Evolutionary conservation across 306 rosid species (phyloP).

Genomic region (Vachellia collinsii): DNA sequence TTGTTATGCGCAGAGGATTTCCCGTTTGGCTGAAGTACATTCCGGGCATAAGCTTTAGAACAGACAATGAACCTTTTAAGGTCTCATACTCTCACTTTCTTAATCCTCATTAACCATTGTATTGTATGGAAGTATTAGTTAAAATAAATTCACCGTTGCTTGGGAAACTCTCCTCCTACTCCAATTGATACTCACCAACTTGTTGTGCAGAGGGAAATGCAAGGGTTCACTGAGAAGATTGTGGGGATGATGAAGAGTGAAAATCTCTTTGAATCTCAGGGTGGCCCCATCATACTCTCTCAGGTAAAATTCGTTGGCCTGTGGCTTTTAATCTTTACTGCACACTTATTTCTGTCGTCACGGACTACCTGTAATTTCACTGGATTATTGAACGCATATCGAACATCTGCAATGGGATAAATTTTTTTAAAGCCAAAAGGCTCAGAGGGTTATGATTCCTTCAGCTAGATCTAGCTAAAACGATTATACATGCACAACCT

Average conservation of each 20-base stretch:
- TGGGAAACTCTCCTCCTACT: constrained; percentile 17
- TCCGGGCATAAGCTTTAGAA: constrained; percentile 97
- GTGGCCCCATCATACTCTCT: constrained; percentile 98
- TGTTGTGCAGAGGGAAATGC: constrained; percentile 86
- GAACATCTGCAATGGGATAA: background rate
- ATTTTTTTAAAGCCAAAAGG: background rate
- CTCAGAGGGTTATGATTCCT: constrained; percentile 18
- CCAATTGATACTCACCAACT: constrained; percentile 32
- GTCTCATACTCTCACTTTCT: constrained; percentile 42
- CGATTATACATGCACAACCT: constrained; percentile 13
- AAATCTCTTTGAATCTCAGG: constrained; percentile 85
- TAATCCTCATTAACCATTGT: constrained; percentile 16
- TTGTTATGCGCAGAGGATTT: constrained; percentile 74
- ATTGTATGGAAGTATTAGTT: background rate
- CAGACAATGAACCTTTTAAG: constrained; percentile 99
- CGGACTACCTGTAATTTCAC: constrained; percentile 19
- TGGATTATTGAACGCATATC: background rate
- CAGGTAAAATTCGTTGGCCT: constrained; percentile 59
- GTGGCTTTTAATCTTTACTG: constrained; percentile 11
- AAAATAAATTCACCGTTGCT: background rate
- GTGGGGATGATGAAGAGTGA: constrained; percentile 97
- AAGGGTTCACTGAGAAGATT: constrained; percentile 92
- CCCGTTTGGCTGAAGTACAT: constrained; percentile 99
- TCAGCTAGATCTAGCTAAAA: constrained; percentile 33
- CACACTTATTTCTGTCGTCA: constrained; percentile 16